Evolutionary conservation across 345 rosid genomes (phyloP).

Genomic region (Gossypium mustelinum): DNA sequence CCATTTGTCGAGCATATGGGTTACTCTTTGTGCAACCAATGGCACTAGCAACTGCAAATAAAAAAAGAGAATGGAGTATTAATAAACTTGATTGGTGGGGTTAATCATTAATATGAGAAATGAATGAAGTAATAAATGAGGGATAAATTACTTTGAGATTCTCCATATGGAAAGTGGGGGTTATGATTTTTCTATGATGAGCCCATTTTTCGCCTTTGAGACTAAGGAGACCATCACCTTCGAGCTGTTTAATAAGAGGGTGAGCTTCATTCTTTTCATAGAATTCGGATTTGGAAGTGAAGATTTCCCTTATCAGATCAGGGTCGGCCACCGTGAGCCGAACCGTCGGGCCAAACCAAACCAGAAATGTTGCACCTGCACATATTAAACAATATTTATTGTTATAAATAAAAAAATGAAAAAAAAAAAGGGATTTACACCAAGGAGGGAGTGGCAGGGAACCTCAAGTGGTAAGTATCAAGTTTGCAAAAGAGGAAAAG

Average conservation of each 20-base stretch:
- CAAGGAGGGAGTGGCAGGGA: constrained; percentile 22
- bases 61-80: not conserved
- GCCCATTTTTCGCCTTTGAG: constrained; percentile 76
- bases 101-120: not conserved
- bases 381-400: not conserved
- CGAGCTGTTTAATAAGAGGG: constrained; percentile 51
- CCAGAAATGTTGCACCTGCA: constrained; percentile 69
- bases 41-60: constrained; percentile 12
- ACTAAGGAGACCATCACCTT: constrained; percentile 72
- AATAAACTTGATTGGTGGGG: not conserved
- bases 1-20: constrained; percentile 22
- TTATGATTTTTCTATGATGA: constrained; percentile 62
- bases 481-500: constrained; percentile 47
- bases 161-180: constrained; percentile 77
- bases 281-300: constrained; percentile 64
- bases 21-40: constrained; percentile 14
- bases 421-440: constrained; percentile 18
- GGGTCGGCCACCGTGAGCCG: constrained; percentile 73
- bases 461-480: constrained; percentile 39
- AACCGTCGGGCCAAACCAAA: constrained; percentile 76
- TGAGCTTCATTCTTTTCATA: constrained; percentile 55
- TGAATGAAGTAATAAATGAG: not conserved
- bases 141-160: constrained; percentile 57
- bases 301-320: constrained; percentile 62
- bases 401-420: not conserved